Base-by-base conservation (phyloP, 2,329 filamentous ascomycete genomes). In the Botrytis byssoidea region DNA sequence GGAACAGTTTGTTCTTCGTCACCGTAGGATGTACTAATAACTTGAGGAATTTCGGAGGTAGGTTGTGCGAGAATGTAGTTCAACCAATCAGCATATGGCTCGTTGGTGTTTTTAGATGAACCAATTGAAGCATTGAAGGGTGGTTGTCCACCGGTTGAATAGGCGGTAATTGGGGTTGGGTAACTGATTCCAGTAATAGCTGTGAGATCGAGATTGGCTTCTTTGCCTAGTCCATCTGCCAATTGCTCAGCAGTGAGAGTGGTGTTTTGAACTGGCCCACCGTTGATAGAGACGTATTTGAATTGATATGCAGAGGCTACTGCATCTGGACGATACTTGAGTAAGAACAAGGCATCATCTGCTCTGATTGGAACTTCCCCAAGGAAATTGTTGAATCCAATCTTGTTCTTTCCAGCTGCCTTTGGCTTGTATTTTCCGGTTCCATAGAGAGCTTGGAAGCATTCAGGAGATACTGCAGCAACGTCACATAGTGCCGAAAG, bases 401-500 rank as follows among this genome's bases (percentile, higher is more conserved):
- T 75, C 65, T 75, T 75, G 61, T 77, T 78, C 16, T 73, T 74
- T 3, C 73, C 73, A 22, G 75, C 68, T n/a, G 70, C 72, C 59
- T 77, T 74, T 37, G 68, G 74, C 20, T 70, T 70, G 51, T 79
- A 78, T 12, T 65, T 70, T 8, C 69, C 67, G 12, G 75, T 77
- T 4, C 72, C 74, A 46, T 79, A 79, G 1, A 79, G 67, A 42
- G 70, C 78, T 29, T 44, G 67, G 63, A 79, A 77, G 51, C 77
- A 78, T 16, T 77, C 63, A 29, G 74, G 74, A 12, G 77, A 77
- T 3, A 77, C 76, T 37, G 75, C 72, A 48, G 70, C 71, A 29
- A 76, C 46, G 44, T 98, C 79, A 94, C 95, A 84, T 94, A 98
- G 83, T 73, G 74, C 71, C 18, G 74, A 59, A 37, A 77, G 72